phyloP scores from a whole-genome alignment of 164 flowering plant species.

The Stephania japonica region DNA sequence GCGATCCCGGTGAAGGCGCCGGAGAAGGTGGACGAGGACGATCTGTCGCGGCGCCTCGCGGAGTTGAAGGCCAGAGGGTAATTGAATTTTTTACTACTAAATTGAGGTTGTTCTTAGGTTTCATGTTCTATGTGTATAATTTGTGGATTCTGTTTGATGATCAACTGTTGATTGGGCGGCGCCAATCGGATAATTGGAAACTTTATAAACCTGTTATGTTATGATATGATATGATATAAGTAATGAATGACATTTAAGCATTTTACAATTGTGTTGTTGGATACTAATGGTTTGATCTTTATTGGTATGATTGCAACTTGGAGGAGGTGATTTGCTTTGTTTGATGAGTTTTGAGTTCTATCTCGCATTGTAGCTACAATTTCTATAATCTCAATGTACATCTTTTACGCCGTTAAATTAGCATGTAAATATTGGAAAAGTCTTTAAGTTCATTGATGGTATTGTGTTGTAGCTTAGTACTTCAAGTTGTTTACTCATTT shows the following conservation, averaged over 20 bases:
- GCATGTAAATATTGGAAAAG: too few relatives aligned
- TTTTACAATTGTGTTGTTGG: not conserved
- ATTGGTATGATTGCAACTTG: not conserved
- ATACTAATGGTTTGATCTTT: not conserved
- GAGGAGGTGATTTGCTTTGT: not conserved
- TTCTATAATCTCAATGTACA: not conserved
- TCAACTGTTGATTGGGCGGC: not conserved
- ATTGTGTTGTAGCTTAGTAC: too few relatives aligned
- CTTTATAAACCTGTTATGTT: not conserved
- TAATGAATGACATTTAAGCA: not conserved
- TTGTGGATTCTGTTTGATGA: not conserved
- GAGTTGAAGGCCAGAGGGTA: conserved; percentile 22
- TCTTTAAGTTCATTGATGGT: too few relatives aligned
- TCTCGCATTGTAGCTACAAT: not conserved
- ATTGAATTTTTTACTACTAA: not conserved
- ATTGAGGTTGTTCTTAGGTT: not conserved
- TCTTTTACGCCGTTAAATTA: too few relatives aligned
- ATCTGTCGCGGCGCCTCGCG: conserved; percentile 20
- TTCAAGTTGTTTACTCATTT: too few relatives aligned
- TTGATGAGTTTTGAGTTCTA: not conserved
- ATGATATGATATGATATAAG: not conserved
- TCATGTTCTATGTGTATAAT: conserved; percentile 6
- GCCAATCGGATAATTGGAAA: not conserved
- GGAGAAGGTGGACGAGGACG: conserved; percentile 20
- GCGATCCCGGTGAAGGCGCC: conserved; percentile 10